A percentile compares a stretch with the other conserved stretches of the same genome.
These are phyloP conservation scores for Pleodorina starrii DNA, from an alignment of 139 green algal genomes.

Conservation along the genomic window DNA sequence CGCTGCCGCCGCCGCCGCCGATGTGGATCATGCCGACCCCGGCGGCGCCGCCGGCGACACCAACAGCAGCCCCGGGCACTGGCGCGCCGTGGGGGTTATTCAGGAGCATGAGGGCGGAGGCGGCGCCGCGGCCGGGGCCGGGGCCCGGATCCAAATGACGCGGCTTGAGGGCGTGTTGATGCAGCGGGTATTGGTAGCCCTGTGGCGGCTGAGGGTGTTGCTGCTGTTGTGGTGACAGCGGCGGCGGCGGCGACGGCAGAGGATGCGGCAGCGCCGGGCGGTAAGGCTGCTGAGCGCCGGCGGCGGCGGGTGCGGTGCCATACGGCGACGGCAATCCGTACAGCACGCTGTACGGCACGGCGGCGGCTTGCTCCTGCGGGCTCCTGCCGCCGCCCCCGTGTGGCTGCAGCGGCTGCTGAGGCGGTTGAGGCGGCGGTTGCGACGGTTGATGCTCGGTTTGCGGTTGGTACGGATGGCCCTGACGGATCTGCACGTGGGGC, in stretches of 20 bases:
- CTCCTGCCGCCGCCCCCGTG: no score
- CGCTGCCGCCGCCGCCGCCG: slow-evolving; percentile 8
- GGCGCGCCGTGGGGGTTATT: not conserved
- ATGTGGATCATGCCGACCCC: not conserved
- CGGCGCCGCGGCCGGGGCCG: not conserved
- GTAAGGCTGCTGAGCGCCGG: not conserved
- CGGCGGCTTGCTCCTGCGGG: no score
- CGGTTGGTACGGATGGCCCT: no score
- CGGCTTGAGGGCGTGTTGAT: not conserved
- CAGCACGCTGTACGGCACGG: not conserved
- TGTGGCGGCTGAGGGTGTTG: not conserved
- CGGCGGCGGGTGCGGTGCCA: not conserved
- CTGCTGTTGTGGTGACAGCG: not conserved
- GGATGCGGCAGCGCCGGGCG: not conserved
- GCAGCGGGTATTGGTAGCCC: not conserved
- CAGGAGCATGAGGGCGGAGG: not conserved
- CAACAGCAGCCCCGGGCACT: not conserved
- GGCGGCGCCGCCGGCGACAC: not conserved
- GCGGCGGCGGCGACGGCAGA: not conserved
- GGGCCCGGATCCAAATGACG: not conserved
- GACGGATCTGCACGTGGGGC: no score
- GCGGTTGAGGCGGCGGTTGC: no score
- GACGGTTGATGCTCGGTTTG: no score
- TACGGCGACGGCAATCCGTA: not conserved
- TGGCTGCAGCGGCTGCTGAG: not conserved